phyloP scores from a whole-genome alignment of 352 stramenopile genomes.

The Globisporangium acanthophoron region DNA sequence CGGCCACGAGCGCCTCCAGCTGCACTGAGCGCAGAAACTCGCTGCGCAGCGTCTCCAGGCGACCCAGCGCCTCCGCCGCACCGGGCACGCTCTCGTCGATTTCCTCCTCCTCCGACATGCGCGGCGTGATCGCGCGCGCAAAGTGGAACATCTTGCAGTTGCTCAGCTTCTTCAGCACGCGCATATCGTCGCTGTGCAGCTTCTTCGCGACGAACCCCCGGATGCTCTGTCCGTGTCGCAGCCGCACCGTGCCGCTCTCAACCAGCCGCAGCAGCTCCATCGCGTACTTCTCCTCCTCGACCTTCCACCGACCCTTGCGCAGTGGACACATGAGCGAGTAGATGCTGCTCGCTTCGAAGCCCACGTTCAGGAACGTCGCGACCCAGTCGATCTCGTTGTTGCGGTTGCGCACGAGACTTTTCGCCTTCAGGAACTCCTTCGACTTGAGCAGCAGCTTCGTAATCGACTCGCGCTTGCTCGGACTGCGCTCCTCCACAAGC shows the following conservation, averaged over 20 bases:
- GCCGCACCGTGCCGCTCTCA: constrained; percentile 50
- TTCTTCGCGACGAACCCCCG: constrained; percentile 70
- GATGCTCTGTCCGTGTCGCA: constrained; percentile 63
- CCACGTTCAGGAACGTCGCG: constrained; percentile 64
- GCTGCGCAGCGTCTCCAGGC: constrained; percentile 45
- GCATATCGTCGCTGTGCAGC: constrained; percentile 79
- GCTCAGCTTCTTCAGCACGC: constrained; percentile 79
- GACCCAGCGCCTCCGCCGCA: constrained; percentile 23
- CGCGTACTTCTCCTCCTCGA: constrained; percentile 69
- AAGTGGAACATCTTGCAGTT: constrained; percentile 83
- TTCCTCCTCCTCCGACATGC: constrained; percentile 45
- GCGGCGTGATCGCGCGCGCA: constrained; percentile 51
- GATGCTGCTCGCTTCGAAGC: constrained; percentile 67
- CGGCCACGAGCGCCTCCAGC: constrained; percentile 65
- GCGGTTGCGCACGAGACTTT: constrained; percentile 57
- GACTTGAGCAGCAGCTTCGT: constrained; percentile 57
- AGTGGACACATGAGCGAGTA: constrained; percentile 72
- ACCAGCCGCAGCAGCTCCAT: constrained; percentile 62
- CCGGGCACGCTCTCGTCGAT: constrained; percentile 35
- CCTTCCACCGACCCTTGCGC: constrained; percentile 70
- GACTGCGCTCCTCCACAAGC: constrained; percentile 17
- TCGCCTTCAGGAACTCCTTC: constrained; percentile 57
- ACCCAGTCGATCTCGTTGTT: constrained; percentile 80
- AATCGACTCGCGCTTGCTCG: constrained; percentile 31
- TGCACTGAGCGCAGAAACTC: constrained; percentile 77